Base-by-base conservation (phyloP, 352 stramenopile species). In the Phytophthora ramorum region DNA sequence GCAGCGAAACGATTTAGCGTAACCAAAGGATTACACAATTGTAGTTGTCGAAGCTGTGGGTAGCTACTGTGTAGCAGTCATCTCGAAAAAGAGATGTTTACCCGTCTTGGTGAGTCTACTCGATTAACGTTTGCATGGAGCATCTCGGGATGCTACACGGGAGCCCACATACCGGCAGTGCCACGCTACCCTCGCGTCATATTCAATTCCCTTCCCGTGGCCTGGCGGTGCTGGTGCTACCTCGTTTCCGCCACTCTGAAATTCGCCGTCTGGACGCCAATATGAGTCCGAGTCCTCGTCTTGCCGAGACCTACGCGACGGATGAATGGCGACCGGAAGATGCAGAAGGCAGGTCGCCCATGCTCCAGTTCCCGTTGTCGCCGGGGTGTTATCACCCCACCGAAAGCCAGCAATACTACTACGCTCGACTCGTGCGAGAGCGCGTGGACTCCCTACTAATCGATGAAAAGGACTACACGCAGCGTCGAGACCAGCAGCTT, bases 371-470 rank as follows among this genome's bases (percentile, higher is more conserved):
- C 34, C 70, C 73, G 8, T 54, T 81, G 20, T 71, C 73, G 0
- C 49, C 63, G 4, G 73, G 70, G 14, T 65, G 63, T 48, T 69
- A 72, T 17, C 55, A 66, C 4, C 50, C 75, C 8, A 75, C 64
- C 3, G 63, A 61, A 17, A 51, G 69, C 24, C 77, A 85, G 55
- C 63, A 75, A 3, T 58, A 75, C 17, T 67, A 74, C 6, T 87
- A 72, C 44, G 57, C 70, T 8, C 58, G 57, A 12, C 55, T 85
- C 3, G 75, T 77, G 3, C 61, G 73, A 34, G 49, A 71, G 17
- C 73, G 73, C n/a, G 76, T 87, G 14, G 60, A 69, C 14, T 37
- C 58, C 5, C 35, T 75, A 2, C 71, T 87, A 1, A 66, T 63
- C 4, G 57, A 80, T 22, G 74, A 89, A 56, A 38, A 79, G 35